Conservation (phyloP, 345 rosid species). For the Abelmoschus esculentus region DNA sequence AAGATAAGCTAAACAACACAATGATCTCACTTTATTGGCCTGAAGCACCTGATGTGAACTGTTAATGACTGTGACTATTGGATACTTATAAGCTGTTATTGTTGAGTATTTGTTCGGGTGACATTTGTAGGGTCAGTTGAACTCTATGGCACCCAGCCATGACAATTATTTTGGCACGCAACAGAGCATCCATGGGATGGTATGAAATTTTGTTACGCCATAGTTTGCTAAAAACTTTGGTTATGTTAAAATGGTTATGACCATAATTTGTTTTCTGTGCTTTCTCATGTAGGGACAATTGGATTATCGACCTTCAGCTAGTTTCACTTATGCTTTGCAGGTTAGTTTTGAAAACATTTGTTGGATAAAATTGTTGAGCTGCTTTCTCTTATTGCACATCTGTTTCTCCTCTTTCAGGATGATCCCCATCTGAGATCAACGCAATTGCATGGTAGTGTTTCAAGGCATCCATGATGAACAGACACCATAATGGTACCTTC, state of each 20-base stretch:
- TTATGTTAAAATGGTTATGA: background rate
- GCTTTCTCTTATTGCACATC: background rate
- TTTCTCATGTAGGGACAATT: conserved; percentile 31
- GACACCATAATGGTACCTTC: background rate
- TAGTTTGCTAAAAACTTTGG: background rate
- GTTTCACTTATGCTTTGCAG: conserved; percentile 52
- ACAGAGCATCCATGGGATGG: conserved; percentile 51
- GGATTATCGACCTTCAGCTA: no score
- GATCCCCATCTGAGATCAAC: conserved; percentile 51
- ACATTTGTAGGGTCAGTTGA: conserved; percentile 43
- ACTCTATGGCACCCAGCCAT: conserved; percentile 32
- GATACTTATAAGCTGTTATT: background rate
- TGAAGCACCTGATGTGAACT: background rate
- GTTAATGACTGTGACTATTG: background rate
- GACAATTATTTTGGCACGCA: conserved; percentile 47
- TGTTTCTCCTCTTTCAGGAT: conserved; percentile 29
- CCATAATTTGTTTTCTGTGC: background rate
- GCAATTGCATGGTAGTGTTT: conserved; percentile 44
- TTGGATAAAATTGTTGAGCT: background rate
- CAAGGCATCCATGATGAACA: conserved; percentile 32
- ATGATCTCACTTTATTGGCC: background rate
- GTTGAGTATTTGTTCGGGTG: background rate
- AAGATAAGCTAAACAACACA: no score
- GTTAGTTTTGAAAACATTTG: conserved; percentile 19
- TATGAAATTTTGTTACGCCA: conserved; percentile 17